Evolutionary conservation across 495 filamentous ascomycete genomes (phyloP).

Genomic region (Talaromyces liani): DNA sequence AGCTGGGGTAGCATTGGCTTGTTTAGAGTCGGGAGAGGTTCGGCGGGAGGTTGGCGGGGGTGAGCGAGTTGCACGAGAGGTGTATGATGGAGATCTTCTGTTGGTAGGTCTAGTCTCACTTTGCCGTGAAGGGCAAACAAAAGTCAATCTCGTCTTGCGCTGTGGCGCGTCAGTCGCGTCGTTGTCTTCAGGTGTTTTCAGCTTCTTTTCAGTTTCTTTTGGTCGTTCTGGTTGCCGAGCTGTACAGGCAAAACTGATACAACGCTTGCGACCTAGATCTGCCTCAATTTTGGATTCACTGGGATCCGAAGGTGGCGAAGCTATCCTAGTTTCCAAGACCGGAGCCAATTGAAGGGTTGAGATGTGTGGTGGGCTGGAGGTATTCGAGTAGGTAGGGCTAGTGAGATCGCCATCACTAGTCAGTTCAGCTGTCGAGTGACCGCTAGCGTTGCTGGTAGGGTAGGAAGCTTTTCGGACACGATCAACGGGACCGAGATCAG

Average conservation of each 20-base stretch:
- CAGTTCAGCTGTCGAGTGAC: conserved; percentile 74
- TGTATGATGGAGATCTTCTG: conserved; percentile 21
- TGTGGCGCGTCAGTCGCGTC: conserved; percentile 27
- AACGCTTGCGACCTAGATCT: conserved; percentile 65
- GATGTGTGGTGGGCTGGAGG: conserved; percentile 76
- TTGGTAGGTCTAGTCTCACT: conserved; percentile 13
- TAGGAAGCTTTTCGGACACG: conserved; percentile 44
- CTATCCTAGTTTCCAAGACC: conserved; percentile 13
- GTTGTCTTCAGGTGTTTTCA: conserved; percentile 1
- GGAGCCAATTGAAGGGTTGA: conserved; percentile 21
- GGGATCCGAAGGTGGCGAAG: conserved; percentile 15
- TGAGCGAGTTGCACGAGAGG: conserved; percentile 34
- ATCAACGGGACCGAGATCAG: conserved; percentile 40
- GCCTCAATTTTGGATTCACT: conserved; percentile 45
- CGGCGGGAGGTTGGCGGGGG: conserved; percentile 46
- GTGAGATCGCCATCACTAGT: conserved; percentile 89
- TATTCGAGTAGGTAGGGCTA: conserved; percentile 80
- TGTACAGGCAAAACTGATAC: conserved; percentile 87
- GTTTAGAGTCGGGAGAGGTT: conserved; percentile 23
- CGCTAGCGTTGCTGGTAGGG: conserved; percentile 68
- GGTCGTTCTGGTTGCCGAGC: conserved; percentile 24
- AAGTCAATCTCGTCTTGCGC: conserved; percentile 50
- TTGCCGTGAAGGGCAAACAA: conserved; percentile 50
- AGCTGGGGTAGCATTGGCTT: conserved; percentile 9
- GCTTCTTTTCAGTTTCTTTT: conserved; percentile 16